Base-by-base conservation (phyloP, 2,329 filamentous ascomycete species). In the Clarireedia homoeocarpa region DNA sequence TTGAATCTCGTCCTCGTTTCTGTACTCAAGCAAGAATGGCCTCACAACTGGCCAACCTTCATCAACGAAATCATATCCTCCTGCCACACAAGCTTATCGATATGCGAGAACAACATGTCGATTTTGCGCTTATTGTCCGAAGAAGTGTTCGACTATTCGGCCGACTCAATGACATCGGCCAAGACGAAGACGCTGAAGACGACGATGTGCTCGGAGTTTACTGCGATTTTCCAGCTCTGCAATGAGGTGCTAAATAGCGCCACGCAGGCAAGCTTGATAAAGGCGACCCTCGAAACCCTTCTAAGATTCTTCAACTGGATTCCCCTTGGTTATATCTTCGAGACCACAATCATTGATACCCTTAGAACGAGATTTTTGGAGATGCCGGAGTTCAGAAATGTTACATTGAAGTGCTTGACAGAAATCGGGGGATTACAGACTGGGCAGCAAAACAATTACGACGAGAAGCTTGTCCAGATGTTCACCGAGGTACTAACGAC, bases 41-140 rank as follows among this genome's bases (percentile, higher is more conserved):
- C 94, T 56, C 92, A 97, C 75, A 95, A 99, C 78, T 99, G 95
- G 94, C 94, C 95, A 10, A 96, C 91, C 20, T 99, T 99, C 74
- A 97, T 99, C 81, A 97, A 97, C 78, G 94, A 99, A 77, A 99
- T 99, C 73, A 91, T 99, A 66, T 88, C 90, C 23, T 92, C 94
- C 55, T 97, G 91, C 74, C 91, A 95, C 71, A 92, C 89, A 64
- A 96, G 88, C 73, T 78, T 99, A 53, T 94, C 92, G 39, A 95
- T 99, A 66, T 99, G 95, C 81, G 94, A 99, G 76, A 99, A 99
- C 78, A 99, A 99, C 79, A 99, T 99, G 94, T 91, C 89, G 62
- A 97, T 99, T 66, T 82, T 99, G 65, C 86, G 94, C 58, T 77
- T 99, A 66, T 81, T 99, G 47, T 99, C 94, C 6, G 94, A 99